Evolutionary conservation across 2,329 filamentous ascomycete genomes (phyloP), one percentile per base, ranked within the genome.

Genomic region (Ilyonectria mors-panacis): DNA sequence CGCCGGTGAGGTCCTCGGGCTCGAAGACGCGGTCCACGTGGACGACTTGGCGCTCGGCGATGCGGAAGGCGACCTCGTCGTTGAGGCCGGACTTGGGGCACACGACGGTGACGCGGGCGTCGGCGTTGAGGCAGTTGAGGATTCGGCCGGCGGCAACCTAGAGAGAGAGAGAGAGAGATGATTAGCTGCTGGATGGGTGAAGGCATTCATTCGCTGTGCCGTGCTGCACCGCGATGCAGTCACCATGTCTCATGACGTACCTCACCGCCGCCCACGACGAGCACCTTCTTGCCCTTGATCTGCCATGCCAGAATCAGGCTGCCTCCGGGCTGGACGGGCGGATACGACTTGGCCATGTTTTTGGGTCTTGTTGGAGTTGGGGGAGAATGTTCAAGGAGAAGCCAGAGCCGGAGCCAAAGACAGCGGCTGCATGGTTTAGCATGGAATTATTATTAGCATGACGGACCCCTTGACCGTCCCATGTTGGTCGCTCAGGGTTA

Each of bases 281-380:
- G 84, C 17, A 98, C 92, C 71, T 91, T 90, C 82, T 97, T 98
- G 80, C 92, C 91, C 78, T 91, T 92, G 76, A 97, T 91, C 84
- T 98, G 96, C 95, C 95, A 99, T 78, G 96, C 96, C 59, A 99
- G 85, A 70, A 99, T 96, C 72, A 99, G 84, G 68, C 95, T 98
- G 66, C 95, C 96, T 58, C 95, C 95, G 63, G 94, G 93, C 81
- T 98, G 91, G 30, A 98, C 89, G 70, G 92, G 86, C 64, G 95
- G 94, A 78, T 93, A 98, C 57, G 87, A 79, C 57, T 80, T 81
- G 44, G 78, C 76, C 78, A 82, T 80, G 68, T 50, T 69, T 66
- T 30, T 21, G 56, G 33, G 63, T 21, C 48, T 57, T 13, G 56
- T 26, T 62, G 59, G 47, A 51, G 60, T 55, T 53, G 39, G 60